These are phyloP conservation scores for Podaxis sp. DNA, from an alignment of 768 basidiomycete genomes.

Conservation along the genomic window DNA sequence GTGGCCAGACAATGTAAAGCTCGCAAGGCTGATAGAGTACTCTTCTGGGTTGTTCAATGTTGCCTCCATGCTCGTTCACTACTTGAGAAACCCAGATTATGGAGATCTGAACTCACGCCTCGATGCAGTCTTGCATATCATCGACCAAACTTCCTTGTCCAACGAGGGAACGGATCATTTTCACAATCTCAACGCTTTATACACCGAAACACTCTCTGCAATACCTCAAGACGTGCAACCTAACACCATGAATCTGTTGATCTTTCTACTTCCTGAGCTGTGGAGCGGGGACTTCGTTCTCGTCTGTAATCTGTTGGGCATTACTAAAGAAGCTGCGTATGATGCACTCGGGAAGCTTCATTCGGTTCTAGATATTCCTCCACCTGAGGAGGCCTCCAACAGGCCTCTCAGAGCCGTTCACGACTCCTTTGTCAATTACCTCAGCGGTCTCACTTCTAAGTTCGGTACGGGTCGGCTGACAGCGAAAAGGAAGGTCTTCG, in stretches of 20 bases:
- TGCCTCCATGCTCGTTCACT: neutral
- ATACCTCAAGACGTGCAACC: neutral
- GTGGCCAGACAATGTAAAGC: neutral
- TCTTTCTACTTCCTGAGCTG: too few species aligned
- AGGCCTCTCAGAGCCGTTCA: neutral
- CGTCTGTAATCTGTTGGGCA: neutral
- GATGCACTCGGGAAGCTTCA: neutral
- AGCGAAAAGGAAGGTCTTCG: too few species aligned
- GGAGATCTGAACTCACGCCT: neutral
- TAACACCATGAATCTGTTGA: neutral
- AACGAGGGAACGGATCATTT: neutral
- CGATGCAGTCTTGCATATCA: neutral
- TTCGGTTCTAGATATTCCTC: neutral
- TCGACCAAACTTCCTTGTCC: neutral
- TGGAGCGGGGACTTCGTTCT: neutral
- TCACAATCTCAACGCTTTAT: neutral
- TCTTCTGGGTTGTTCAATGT: neutral
- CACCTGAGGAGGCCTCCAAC: neutral
- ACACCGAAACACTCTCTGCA: neutral
- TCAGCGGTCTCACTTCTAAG: too few species aligned
- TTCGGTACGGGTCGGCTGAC: too few species aligned
- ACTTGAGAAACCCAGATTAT: neutral
- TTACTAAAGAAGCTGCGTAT: neutral
- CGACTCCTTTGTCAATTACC: neutral
- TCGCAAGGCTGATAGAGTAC: neutral